phyloP scores from a whole-genome alignment of 768 basidiomycete species.

The Mrakia blollopis region DNA sequence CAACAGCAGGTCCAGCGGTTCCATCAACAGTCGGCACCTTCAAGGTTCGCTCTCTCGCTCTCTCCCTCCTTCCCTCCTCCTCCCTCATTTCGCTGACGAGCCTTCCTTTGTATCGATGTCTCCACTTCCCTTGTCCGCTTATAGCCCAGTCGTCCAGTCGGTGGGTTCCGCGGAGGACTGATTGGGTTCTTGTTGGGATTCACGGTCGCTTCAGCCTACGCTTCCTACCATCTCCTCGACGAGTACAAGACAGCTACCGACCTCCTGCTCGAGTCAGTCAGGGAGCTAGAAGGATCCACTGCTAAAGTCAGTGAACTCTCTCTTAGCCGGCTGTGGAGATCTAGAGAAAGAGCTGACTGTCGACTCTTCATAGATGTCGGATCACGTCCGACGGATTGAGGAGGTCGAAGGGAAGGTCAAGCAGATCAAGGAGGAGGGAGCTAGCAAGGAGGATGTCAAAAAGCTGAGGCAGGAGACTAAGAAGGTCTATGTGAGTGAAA shows the following conservation, averaged over 20 bases:
- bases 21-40: conserved; percentile 21
- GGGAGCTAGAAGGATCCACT: conserved; percentile 76
- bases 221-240: conserved; percentile 80
- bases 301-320: conserved; percentile 56
- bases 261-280: conserved; percentile 79
- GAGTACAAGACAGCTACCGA: conserved; percentile 85
- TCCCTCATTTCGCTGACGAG: background rate
- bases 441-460: conserved; percentile 74
- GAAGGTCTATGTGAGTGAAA: conserved; percentile 58
- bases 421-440: conserved; percentile 59
- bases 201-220: conserved; percentile 77
- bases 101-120: too few species aligned
- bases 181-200: conserved; percentile 85
- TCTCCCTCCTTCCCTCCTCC: background rate
- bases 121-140: background rate
- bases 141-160: conserved; percentile 15
- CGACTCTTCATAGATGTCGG: conserved; percentile 38
- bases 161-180: conserved; percentile 40
- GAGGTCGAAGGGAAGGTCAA: conserved; percentile 85
- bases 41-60: conserved; percentile 6
- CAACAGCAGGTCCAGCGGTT: background rate
- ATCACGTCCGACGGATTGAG: conserved; percentile 49
- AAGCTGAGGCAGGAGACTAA: conserved; percentile 73
- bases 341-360: background rate
- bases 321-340: background rate